Evolutionary conservation across 495 filamentous ascomycete species (phyloP), one percentile per base, ranked within the genome.

Genomic region (Aspergillus sclerotioniger): DNA sequence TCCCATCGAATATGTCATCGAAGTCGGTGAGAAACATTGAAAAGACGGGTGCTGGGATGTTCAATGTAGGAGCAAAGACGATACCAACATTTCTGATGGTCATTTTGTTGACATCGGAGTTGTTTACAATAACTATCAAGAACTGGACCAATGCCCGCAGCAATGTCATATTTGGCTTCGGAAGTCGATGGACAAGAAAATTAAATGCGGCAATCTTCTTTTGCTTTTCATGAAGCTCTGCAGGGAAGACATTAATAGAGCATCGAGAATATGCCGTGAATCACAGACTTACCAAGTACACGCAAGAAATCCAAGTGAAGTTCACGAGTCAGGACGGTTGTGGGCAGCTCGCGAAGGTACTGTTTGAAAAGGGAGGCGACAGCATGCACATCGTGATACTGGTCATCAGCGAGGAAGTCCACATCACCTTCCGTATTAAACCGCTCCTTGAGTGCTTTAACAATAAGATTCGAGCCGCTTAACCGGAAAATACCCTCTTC

Each of bases 401-500:
- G 85, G 35, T 88, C 90, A 53, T 90, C 91, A 2, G 83, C 81
- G 39, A 96, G 67, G 43, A 98, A 82, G 68, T 96, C 92, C 59
- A 98, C 86, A 67, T 98, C 94, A 51, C 92, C 90, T 78, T 98
- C 93, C 39, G 74, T 88, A 68, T 98, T 96, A 73, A 98, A 98
- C 5, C 90, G 85, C 61, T 96, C 91, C 61, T 87, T 88, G 28
- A 98, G 81, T 31, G 84, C 87, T 69, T 94, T 96, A 74, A 98
- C 94, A 35, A 96, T 87, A 52, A 93, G 84, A 66, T 94, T 97
- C 0, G 93, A 96, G 21, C 94, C 94, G 62, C 91, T 97, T 51
- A 98, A 76, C 28, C 94, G 86, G 80, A 98, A 98, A 21, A 98
- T 97, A 37, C 94, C 94, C 71, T 98, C 94, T 69, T 98, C 94